Evolutionary conservation across 768 basidiomycete species (phyloP).

Genomic region (Suillus cothurnatus): DNA sequence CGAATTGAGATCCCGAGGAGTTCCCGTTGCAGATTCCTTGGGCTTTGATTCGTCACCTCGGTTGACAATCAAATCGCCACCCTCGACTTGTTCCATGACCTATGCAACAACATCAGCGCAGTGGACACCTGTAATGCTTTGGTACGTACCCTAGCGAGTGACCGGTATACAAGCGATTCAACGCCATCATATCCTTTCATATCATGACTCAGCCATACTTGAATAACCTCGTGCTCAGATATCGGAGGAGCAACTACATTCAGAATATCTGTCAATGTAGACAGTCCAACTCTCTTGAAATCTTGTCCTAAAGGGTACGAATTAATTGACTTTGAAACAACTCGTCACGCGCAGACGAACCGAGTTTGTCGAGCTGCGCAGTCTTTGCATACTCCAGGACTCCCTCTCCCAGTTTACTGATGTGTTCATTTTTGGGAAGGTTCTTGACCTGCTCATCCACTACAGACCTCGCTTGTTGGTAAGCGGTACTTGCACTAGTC

Average conservation of each 20-base stretch:
- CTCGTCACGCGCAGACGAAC: constrained; percentile 44
- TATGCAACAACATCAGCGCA: constrained; percentile 29
- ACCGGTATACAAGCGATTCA: constrained; percentile 90
- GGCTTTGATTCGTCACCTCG: constrained; percentile 75
- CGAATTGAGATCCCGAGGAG: constrained; percentile 70
- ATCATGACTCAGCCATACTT: constrained; percentile 94
- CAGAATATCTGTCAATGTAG: constrained; percentile 87
- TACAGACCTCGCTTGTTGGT: constrained; percentile 83
- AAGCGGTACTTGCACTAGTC: constrained; percentile 81
- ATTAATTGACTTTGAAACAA: constrained; percentile 14
- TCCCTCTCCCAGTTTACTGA: constrained; percentile 86
- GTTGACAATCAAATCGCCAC: constrained; percentile 89
- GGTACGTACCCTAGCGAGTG: constrained; percentile 71
- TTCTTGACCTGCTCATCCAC: constrained; percentile 95
- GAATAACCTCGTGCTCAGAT: constrained; percentile 96
- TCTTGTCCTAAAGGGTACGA: constrained; percentile 68
- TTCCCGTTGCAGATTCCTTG: constrained; percentile 50
- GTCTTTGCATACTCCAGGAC: constrained; percentile 86
- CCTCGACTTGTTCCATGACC: constrained; percentile 95
- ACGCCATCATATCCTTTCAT: constrained; percentile 97
- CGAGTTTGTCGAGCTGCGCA: constrained; percentile 87
- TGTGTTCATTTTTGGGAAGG: constrained; percentile 83
- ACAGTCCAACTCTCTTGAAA: constrained; percentile 84
- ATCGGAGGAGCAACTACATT: constrained; percentile 98
- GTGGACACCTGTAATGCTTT: neutral